Base-by-base conservation (phyloP, 768 basidiomycete species). In the Auriculariales sp. region DNA sequence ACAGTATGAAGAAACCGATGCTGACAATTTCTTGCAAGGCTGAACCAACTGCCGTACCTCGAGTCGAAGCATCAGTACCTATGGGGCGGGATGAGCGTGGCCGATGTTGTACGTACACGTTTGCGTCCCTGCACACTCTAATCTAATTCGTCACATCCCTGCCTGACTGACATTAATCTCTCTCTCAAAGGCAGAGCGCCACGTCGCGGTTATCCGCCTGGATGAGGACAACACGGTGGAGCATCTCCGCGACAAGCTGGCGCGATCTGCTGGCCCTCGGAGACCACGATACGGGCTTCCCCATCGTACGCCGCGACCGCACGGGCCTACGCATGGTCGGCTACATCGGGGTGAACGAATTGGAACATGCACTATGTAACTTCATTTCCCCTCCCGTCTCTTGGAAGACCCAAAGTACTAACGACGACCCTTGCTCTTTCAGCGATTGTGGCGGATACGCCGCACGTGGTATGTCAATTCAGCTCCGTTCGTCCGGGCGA, bases 361-460 rank as follows among this genome's bases (percentile, higher is more conserved):
- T 99, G 12, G 91, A 95, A 58, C 91, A 98, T 63, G 92, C 89
- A 4, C 67, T 99, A 3, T 75, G 86, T 90, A 62, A 49, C 80
- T 71, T 3, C 11, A 19, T n/a, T 49, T 27, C 35, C 24, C 49
- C 42, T n/a, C 49, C 9, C 15, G 27, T 17, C 17, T 36, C 17
- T n/a, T 31, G 11, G 10, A 7, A 9, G n/a, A n/a, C n/a, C n/a
- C n/a, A n/a, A n/a, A n/a, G 17, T 15, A n/a, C 12, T 36, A 6
- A 51, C 15, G 35, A 36, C 39, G 14, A n/a, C n/a, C n/a, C n/a
- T n/a, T n/a, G n/a, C n/a, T n/a, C n/a, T n/a, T 33, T 28, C 15
- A 89, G 85, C 73, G 50, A 73, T 87, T 33, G 78, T 90, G n/a
- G 77, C 81, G 9, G 81, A 86, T 55, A 74, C 81, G 30, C 74